Percentiles rank a stretch among this genome's conserved stretches.
Conservation (phyloP, 2,329 filamentous ascomycete genomes). For the Cordyceps farinosa region DNA sequence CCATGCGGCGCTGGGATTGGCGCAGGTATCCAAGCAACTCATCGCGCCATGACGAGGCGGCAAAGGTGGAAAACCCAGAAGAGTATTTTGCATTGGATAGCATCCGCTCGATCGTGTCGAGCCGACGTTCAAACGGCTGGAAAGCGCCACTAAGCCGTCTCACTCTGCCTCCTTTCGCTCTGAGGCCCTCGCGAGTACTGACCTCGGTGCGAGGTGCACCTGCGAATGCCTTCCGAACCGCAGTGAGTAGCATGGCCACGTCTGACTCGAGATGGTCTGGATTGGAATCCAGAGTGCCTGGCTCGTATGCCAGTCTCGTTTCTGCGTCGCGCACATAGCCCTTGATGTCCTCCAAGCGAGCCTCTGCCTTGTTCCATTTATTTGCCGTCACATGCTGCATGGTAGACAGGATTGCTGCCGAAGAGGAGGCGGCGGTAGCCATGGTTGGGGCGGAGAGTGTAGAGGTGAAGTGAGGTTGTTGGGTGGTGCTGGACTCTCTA, state of each 20-base stretch:
- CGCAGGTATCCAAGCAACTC: conserved; percentile 14
- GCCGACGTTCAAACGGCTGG: background rate
- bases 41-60: conserved; percentile 7
- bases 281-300: background rate
- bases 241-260: background rate
- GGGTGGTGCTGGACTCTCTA: background rate
- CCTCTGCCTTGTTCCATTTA: conserved; percentile 15
- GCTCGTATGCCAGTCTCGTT: background rate
- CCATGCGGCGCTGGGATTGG: conserved; percentile 15
- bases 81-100: conserved; percentile 16
- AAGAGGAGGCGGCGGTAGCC: conserved; percentile 2
- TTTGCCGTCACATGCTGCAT: conserved; percentile 16
- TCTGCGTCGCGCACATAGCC: conserved; percentile 3
- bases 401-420: conserved; percentile 15
- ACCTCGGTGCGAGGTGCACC: background rate
- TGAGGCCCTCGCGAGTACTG: background rate
- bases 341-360: conserved; percentile 5
- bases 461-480: background rate
- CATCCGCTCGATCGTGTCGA: conserved; percentile 16
- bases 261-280: conserved; percentile 11
- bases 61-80: conserved; percentile 7
- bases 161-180: background rate
- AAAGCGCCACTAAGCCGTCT: background rate
- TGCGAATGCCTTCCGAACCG: conserved; percentile 5
- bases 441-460: conserved; percentile 10